Base-by-base conservation (phyloP, 2,329 filamentous ascomycete species). In the Xylariaceae sp. region DNA sequence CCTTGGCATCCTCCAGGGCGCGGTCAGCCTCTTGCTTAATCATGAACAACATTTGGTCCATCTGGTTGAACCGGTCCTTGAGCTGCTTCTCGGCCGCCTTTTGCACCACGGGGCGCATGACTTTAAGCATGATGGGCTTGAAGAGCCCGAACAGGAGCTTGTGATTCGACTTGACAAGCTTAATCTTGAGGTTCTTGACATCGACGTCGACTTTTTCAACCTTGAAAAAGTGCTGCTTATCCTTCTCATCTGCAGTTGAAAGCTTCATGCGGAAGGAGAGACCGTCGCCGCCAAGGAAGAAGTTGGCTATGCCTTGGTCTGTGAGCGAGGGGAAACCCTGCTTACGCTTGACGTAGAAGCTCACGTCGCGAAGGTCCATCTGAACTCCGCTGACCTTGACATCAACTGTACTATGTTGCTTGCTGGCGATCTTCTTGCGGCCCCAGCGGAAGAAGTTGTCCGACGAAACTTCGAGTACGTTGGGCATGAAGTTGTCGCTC, bases 361-460 rank as follows among this genome's bases (percentile, higher is more conserved):
- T 87, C 47, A 98, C 87, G 57, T 95, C 88, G 49, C 76, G 78
- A 31, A 97, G 72, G 52, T 98, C 92, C 71, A 90, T 88, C 70
- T 98, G 92, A 28, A 98, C 75, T 37, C 92, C 90, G 16, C 86
- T 84, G 3, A 92, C 84, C 46, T 87, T 84, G 47, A 97, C 73
- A 71, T 92, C 88, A 50, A 90, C 56, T 2, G 74, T 71, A 65
- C 95, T 89, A 65, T 86, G 83, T 63, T 80, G 83, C 71, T 83
- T 87, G 72, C 76, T 94, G 54, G 75, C 70, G 53, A 88, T 74
- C 61, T 82, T 83, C 80, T 94, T 96, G 59, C 92, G 88, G 26
- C 90, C 92, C 81, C 85, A 95, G 51, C 86, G 82, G 77, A 89
- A 88, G 70, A 92, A 94, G 70, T 97, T 92, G 68, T 97, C 89